phyloP scores from a whole-genome alignment of 2,329 filamentous ascomycete species.

The Intubia oerlemansii region DNA sequence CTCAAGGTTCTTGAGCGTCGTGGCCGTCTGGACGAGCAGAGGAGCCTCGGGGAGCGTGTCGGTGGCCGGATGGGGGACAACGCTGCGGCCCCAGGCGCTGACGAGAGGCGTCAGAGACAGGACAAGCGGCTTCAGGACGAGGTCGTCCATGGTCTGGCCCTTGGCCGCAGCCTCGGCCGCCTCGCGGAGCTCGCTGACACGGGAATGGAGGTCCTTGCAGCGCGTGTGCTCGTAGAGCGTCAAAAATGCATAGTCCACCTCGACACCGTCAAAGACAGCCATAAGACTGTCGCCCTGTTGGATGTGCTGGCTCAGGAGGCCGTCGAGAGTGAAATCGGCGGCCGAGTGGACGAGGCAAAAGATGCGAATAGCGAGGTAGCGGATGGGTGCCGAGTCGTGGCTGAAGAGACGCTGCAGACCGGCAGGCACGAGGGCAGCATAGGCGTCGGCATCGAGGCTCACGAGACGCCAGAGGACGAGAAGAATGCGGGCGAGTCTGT shows the following conservation, averaged over 20 bases:
- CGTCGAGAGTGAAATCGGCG: constrained; percentile 58
- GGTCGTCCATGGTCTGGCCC: neutral
- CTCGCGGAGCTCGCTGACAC: constrained; percentile 16
- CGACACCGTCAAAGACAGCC: constrained; percentile 53
- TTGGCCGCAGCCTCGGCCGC: too few relatives aligned
- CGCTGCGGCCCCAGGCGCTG: constrained; percentile 39
- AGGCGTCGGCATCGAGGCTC: constrained; percentile 50
- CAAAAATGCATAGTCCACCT: constrained; percentile 60
- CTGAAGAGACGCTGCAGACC: constrained; percentile 49
- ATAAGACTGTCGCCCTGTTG: constrained; percentile 36
- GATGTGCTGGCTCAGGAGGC: constrained; percentile 45
- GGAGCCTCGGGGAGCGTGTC: constrained; percentile 15
- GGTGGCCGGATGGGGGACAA: constrained; percentile 41
- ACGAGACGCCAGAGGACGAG: constrained; percentile 61
- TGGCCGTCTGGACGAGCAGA: constrained; percentile 46
- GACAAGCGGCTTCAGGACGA: constrained; percentile 3
- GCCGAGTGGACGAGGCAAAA: constrained; percentile 62
- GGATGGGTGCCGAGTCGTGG: constrained; percentile 35
- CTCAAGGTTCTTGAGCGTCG: constrained; percentile 51
- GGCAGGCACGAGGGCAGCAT: constrained; percentile 37
- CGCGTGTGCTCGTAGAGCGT: constrained; percentile 35
- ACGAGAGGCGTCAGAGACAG: constrained; percentile 35
- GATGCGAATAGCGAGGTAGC: constrained; percentile 64
- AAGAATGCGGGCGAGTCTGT: constrained; percentile 23
- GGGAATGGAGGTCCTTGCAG: constrained; percentile 21